Conservation (phyloP, 106 monocot genomes). For the Dendrobium chrysotoxum region DNA sequence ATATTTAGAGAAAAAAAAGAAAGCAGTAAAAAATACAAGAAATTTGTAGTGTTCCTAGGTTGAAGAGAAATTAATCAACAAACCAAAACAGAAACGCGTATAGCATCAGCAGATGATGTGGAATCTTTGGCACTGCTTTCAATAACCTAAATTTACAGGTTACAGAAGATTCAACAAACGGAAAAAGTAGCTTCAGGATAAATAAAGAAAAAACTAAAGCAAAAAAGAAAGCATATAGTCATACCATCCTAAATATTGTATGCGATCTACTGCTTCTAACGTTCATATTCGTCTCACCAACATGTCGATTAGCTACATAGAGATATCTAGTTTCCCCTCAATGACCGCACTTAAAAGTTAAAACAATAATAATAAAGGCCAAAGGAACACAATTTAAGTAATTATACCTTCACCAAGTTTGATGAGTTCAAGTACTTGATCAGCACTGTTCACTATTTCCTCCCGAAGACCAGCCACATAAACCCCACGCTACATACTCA, state of each 20-base stretch:
- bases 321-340: not conserved
- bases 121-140: slow-evolving; percentile 75
- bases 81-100: slow-evolving; percentile 90
- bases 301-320: slow-evolving; percentile 72
- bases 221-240: not conserved
- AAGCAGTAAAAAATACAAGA: not conserved
- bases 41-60: not conserved
- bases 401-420: slow-evolving; percentile 77
- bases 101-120: slow-evolving; percentile 50
- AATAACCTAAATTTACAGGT: slow-evolving; percentile 53
- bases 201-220: slow-evolving; percentile 1
- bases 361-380: not conserved
- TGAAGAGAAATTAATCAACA: slow-evolving; percentile 14
- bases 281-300: slow-evolving; percentile 98
- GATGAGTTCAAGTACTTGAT: slow-evolving; percentile 84
- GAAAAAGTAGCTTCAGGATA: not conserved
- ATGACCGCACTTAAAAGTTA: not conserved
- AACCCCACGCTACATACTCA: slow-evolving; percentile 57
- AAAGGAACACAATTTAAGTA: not conserved
- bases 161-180: not conserved
- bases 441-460: slow-evolving; percentile 78
- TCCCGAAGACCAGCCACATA: slow-evolving; percentile 83
- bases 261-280: slow-evolving; percentile 89
- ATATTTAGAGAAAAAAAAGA: not conserved
- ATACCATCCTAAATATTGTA: slow-evolving; percentile 97